Evolutionary conservation across 1,139 yeast species (phyloP).

Genomic region (Oligophagozyma castellii): DNA sequence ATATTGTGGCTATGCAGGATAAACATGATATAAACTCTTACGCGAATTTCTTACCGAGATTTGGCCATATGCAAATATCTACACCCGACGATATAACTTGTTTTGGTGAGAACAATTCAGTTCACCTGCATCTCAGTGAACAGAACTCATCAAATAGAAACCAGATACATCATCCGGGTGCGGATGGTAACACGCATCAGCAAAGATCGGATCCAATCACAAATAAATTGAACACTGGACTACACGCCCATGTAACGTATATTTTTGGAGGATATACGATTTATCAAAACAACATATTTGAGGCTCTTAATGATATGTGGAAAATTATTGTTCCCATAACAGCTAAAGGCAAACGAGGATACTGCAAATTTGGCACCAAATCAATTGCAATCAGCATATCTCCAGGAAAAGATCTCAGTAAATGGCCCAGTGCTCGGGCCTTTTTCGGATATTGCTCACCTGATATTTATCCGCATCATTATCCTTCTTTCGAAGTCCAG

Average conservation of each 20-base stretch:
- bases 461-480: conserved; percentile 7
- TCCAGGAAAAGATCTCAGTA: conserved; percentile 6
- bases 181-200: not conserved
- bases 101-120: conserved; percentile 3
- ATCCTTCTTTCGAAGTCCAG: conserved; percentile 6
- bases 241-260: conserved; percentile 14
- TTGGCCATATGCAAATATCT: conserved; percentile 31
- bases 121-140: not conserved
- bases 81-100: conserved; percentile 6
- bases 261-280: conserved; percentile 34
- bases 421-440: conserved; percentile 26
- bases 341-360: conserved; percentile 25
- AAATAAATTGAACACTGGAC: not conserved
- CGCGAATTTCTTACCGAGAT: conserved; percentile 31
- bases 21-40: conserved; percentile 23
- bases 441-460: conserved; percentile 23
- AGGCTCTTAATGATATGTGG: conserved; percentile 36
- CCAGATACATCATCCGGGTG: not conserved
- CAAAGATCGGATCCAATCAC: not conserved
- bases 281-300: conserved; percentile 21
- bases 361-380: conserved; percentile 24
- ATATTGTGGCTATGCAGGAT: conserved; percentile 28
- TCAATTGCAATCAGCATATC: conserved; percentile 23
- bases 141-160: conserved; percentile 1
- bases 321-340: conserved; percentile 29